These are phyloP conservation scores for Verbascum thapsus DNA, from an alignment of 257 asterid species.

Conservation along the genomic window DNA sequence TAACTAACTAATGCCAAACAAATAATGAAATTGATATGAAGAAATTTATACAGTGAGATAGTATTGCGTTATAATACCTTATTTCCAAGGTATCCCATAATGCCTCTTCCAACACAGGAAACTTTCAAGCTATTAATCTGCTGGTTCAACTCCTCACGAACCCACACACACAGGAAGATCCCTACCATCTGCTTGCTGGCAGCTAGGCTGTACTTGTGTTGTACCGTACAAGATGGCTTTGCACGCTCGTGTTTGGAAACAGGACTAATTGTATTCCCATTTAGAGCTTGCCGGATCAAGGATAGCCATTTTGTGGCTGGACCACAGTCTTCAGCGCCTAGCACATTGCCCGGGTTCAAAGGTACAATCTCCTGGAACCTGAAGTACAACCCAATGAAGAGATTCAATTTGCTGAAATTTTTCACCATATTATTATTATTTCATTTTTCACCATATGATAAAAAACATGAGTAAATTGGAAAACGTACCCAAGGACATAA, in stretches of 20 bases:
- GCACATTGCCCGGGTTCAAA: constrained; percentile 73
- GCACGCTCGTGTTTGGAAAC: constrained; percentile 1
- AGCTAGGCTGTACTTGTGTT: constrained; percentile 47
- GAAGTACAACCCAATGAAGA: background rate
- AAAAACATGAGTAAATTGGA: background rate
- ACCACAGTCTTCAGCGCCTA: constrained; percentile 63
- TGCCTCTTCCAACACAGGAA: constrained; percentile 72
- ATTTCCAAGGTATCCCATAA: constrained; percentile 89
- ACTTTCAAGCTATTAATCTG: constrained; percentile 55
- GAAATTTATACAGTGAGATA: no score
- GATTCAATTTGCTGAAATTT: background rate
- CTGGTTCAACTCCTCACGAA: constrained; percentile 51
- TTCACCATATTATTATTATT: background rate
- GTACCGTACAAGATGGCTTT: background rate
- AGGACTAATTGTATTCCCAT: constrained; percentile 25
- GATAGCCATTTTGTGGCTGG: constrained; percentile 78
- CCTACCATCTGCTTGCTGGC: constrained; percentile 92
- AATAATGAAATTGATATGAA: no score
- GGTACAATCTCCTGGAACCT: constrained; percentile 92
- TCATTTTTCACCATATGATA: background rate
- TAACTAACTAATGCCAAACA: no score
- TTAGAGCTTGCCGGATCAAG: constrained; percentile 56
- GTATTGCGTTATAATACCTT: constrained; percentile 44
- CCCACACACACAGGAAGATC: constrained; percentile 65
- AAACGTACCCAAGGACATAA: constrained; percentile 76